Evolutionary conservation across 495 filamentous ascomycete genomes (phyloP).

Genomic region (Neurospora sp.): DNA sequence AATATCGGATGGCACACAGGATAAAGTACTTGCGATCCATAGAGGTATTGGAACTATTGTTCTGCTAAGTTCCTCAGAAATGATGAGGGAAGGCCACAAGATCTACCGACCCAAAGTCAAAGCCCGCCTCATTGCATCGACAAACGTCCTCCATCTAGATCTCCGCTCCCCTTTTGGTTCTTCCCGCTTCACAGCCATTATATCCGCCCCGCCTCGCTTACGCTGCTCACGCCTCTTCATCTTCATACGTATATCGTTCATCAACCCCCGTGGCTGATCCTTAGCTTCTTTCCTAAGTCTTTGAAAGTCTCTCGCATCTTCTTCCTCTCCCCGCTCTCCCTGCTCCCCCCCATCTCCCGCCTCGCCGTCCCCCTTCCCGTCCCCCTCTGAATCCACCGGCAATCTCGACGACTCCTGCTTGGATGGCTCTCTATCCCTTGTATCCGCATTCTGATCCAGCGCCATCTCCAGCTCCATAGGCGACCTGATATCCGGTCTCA

Average conservation of each 20-base stretch:
- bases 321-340: neutral
- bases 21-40: too few relatives aligned
- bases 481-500: neutral
- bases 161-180: neutral
- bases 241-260: neutral
- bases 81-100: too few relatives aligned
- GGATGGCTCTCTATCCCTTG: neutral
- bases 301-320: neutral
- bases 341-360: neutral
- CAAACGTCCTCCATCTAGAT: neutral
- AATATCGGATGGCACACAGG: too few relatives aligned
- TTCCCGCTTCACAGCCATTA: neutral
- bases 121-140: neutral
- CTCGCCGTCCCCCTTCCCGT: too few relatives aligned
- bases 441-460: accelerated
- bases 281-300: neutral
- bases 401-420: neutral
- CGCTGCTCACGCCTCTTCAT: neutral
- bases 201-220: neutral
- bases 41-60: too few relatives aligned
- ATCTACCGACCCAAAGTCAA: neutral
- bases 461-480: neutral
- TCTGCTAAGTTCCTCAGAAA: too few relatives aligned
- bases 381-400: neutral
- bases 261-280: neutral